phyloP scores from a whole-genome alignment of 164 flowering plant genomes.

The Houttuynia cordata region DNA sequence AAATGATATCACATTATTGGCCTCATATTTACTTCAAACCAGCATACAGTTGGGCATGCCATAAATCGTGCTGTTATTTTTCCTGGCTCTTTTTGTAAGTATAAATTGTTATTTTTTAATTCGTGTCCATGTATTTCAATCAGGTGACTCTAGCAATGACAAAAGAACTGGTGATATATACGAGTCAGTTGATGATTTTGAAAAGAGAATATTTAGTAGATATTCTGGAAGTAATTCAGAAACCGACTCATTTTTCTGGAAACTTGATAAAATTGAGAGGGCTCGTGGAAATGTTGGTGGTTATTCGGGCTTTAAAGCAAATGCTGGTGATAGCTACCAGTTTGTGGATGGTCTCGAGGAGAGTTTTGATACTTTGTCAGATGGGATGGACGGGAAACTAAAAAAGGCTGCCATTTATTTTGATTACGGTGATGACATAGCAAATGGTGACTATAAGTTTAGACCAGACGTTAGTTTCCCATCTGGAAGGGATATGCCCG shows the following conservation, averaged over 20 bases:
- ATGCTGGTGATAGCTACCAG: slow-evolving; percentile 7
- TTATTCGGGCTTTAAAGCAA: slow-evolving; percentile 7
- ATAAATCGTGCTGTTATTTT: no score
- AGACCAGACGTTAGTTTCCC: slow-evolving; percentile 45
- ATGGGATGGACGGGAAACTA: slow-evolving; percentile 66
- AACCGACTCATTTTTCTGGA: slow-evolving; percentile 29
- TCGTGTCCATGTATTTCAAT: slow-evolving; percentile 2
- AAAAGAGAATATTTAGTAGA: slow-evolving; percentile 45
- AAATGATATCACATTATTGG: no score
- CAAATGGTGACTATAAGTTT: slow-evolving; percentile 34
- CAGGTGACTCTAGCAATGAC: slow-evolving; percentile 20
- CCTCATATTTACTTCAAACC: no score
- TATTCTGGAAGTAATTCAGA: slow-evolving; percentile 15
- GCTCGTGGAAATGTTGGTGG: slow-evolving; percentile 15
- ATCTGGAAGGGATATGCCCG: slow-evolving; percentile 4
- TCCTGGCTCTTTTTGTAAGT: no score
- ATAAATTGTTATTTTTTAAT: not conserved
- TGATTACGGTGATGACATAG: slow-evolving; percentile 35
- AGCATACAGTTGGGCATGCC: no score
- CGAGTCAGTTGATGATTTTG: slow-evolving; percentile 58
- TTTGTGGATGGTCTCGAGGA: slow-evolving; percentile 33
- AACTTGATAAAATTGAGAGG: slow-evolving; percentile 38
- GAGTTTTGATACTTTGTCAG: slow-evolving; percentile 35
- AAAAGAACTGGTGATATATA: slow-evolving; percentile 12
- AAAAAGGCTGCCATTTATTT: slow-evolving; percentile 57